Conservation (phyloP, 441 rosid species). For the Jatropha multifida region DNA sequence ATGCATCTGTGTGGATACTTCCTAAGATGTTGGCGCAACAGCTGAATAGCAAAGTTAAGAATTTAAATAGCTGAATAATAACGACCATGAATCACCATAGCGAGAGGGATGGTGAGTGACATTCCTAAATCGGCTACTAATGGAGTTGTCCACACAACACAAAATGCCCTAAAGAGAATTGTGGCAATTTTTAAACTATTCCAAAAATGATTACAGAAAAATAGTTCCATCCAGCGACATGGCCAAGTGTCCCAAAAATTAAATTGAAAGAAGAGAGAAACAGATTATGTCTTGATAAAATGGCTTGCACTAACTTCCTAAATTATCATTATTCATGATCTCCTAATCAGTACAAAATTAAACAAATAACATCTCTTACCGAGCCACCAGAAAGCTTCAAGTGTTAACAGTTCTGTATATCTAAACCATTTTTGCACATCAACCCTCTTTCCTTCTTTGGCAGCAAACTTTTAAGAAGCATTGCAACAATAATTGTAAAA, state of each 20-base stretch:
- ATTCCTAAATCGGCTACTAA: conserved; percentile 77
- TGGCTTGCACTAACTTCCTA: conserved; percentile 96
- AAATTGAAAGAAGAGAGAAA: conserved; percentile 93
- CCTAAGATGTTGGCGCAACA: no score
- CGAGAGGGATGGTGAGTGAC: conserved; percentile 84
- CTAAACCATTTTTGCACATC: conserved; percentile 98
- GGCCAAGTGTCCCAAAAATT: conserved; percentile 10
- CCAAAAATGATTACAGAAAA: background rate
- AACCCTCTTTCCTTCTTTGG: conserved; percentile 89
- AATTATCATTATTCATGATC: conserved; percentile 86
- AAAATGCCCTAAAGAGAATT: conserved; percentile 54
- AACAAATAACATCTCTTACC: conserved; percentile 47
- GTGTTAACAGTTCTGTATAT: conserved; percentile 88
- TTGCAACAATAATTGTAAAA: conserved; percentile 45
- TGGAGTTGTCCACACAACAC: conserved; percentile 87
- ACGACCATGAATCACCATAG: conserved; percentile 78
- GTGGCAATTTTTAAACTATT: background rate
- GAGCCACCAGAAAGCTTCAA: conserved; percentile 99
- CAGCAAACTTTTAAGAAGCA: conserved; percentile 92
- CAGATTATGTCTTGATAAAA: conserved; percentile 88
- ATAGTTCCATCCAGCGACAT: background rate
- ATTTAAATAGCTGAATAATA: conserved; percentile 74
- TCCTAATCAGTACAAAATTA: conserved; percentile 34
- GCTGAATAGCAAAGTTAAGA: conserved; percentile 47
- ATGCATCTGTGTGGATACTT: no score